Conservation (phyloP, 768 basidiomycete genomes). For the Lyophyllum decastes region DNA sequence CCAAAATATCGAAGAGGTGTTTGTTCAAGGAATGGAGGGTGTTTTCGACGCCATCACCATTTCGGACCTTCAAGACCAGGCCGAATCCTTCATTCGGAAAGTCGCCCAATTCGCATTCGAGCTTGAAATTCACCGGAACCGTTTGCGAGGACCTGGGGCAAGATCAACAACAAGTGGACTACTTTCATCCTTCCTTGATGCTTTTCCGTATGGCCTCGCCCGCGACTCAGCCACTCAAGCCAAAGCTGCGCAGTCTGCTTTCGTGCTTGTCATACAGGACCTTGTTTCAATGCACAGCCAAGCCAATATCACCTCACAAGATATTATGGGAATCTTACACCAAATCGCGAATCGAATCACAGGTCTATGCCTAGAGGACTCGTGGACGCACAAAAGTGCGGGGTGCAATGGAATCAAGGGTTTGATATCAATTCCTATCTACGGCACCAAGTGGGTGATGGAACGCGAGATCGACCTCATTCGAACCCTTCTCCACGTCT, state of each 20-base stretch:
- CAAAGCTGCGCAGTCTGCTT: constrained; percentile 56
- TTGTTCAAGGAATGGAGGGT: constrained; percentile 70
- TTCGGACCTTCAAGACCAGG: constrained; percentile 67
- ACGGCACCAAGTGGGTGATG: constrained; percentile 78
- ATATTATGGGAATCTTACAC: constrained; percentile 70
- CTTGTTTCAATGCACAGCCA: constrained; percentile 58
- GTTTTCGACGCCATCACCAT: constrained; percentile 76
- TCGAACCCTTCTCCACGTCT: constrained; percentile 84
- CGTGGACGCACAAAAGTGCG: constrained; percentile 88
- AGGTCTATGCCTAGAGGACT: constrained; percentile 86
- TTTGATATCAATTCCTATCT: constrained; percentile 67
- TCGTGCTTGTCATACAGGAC: constrained; percentile 65
- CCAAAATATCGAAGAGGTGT: constrained; percentile 74
- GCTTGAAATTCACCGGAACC: constrained; percentile 65
- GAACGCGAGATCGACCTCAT: constrained; percentile 90
- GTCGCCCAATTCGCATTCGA: constrained; percentile 74
- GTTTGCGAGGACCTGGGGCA: constrained; percentile 51
- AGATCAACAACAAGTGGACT: constrained; percentile 59
- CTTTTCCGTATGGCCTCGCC: constrained; percentile 74
- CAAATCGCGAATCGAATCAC: constrained; percentile 83
- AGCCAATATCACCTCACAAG: constrained; percentile 47
- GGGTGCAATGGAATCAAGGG: constrained; percentile 86
- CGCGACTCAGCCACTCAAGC: constrained; percentile 64
- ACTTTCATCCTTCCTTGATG: constrained; percentile 76
- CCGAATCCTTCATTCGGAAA: constrained; percentile 68